Evolutionary conservation across 306 rosid species (phyloP).

Genomic region (Trifolium pratense): DNA sequence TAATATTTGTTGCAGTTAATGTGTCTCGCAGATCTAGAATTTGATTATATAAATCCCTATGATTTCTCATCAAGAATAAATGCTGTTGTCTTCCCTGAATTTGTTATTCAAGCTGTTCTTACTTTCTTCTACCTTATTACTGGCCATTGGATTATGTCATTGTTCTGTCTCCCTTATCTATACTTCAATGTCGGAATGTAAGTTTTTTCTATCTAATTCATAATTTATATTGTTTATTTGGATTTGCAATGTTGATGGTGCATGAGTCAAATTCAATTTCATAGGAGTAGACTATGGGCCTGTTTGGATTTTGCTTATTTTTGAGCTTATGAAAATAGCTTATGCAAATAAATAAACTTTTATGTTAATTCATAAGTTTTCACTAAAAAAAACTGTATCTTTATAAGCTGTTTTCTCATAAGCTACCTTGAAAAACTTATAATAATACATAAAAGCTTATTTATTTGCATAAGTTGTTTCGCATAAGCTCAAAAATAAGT

Average conservation of each 20-base stretch:
- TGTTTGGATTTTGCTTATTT: too few species aligned
- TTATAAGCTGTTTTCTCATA: too few species aligned
- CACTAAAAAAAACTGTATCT: too few species aligned
- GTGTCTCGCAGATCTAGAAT: conserved; percentile 96
- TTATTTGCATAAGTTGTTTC: too few species aligned
- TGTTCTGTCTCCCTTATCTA: conserved; percentile 70
- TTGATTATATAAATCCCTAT: conserved; percentile 93
- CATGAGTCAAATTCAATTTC: neutral
- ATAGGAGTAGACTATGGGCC: conserved; percentile 12
- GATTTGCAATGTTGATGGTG: neutral
- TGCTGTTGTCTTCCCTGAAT: conserved; percentile 75
- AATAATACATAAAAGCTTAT: too few species aligned
- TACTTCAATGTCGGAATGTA: conserved; percentile 70
- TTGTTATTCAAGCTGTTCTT: conserved; percentile 60
- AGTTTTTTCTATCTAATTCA: conserved; percentile 42
- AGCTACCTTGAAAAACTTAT: too few species aligned
- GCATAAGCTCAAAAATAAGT: too few species aligned
- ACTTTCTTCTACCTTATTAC: conserved; percentile 66
- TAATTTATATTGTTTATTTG: too few species aligned
- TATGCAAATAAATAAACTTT: too few species aligned
- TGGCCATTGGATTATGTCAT: conserved; percentile 86
- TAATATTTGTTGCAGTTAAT: conserved; percentile 70
- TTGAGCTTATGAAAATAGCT: too few species aligned
- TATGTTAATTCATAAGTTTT: too few species aligned
- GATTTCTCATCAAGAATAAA: conserved; percentile 79